Conservation (phyloP, 106 monocot genomes). For the Platanthera guangdongensis region DNA sequence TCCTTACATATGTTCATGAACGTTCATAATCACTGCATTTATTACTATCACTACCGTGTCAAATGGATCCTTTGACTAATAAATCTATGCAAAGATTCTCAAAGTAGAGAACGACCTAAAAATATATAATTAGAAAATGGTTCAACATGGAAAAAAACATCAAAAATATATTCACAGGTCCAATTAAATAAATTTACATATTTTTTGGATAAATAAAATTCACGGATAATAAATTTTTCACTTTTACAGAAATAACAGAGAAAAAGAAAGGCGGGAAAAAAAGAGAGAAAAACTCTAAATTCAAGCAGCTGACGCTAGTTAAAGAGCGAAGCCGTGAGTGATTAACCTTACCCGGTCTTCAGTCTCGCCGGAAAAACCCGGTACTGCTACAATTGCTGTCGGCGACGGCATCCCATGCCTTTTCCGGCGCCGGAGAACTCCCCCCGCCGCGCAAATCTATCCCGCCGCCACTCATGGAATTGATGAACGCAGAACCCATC, state of each 20-base stretch:
- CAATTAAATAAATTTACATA: neutral
- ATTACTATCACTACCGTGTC: too few species aligned
- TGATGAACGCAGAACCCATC: conserved; percentile 22
- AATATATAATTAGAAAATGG: too few species aligned
- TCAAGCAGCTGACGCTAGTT: neutral
- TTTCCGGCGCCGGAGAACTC: neutral
- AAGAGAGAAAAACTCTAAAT: neutral
- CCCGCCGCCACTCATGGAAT: conserved; percentile 9
- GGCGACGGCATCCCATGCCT: neutral
- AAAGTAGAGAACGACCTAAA: too few species aligned
- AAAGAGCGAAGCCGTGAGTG: neutral
- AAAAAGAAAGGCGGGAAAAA: neutral
- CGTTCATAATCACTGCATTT: too few species aligned
- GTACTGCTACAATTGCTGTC: neutral
- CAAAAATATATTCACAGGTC: too few species aligned
- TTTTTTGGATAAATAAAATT: neutral
- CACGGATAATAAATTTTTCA: neutral
- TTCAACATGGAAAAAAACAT: too few species aligned
- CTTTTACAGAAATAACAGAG: neutral
- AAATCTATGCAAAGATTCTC: too few species aligned
- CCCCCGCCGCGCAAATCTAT: neutral
- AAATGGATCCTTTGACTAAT: too few species aligned
- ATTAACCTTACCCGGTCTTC: neutral
- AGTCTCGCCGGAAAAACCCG: neutral
- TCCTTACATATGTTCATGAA: too few species aligned